Percentiles rank a stretch among this genome's conserved stretches.
phyloP scores from a whole-genome alignment of 1,284 basidiomycete genomes.

The Cryptococcus amylolentus region DNA sequence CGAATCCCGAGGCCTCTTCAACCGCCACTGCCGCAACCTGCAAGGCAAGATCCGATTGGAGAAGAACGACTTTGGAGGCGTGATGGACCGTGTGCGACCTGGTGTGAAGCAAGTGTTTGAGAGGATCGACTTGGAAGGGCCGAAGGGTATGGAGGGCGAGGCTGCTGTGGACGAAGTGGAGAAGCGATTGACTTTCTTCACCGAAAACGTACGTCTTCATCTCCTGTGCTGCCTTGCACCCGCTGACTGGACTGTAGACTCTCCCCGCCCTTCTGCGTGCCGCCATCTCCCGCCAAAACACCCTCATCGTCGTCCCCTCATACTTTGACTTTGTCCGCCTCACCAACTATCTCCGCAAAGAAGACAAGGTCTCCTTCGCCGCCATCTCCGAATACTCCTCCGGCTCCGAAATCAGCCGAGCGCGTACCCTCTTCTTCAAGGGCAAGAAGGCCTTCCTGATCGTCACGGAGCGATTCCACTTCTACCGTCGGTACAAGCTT shows the following conservation, averaged over 20 bases:
- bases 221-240: not conserved
- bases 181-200: conserved; percentile 80
- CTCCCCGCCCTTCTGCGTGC: conserved; percentile 79
- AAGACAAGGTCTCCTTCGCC: conserved; percentile 65
- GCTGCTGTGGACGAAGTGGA: conserved; percentile 79
- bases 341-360: conserved; percentile 77
- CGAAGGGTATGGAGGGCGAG: conserved; percentile 25
- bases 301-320: conserved; percentile 84
- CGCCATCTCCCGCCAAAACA: conserved; percentile 83
- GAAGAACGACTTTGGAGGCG: conserved; percentile 58
- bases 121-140: conserved; percentile 42
- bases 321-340: conserved; percentile 96
- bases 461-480: conserved; percentile 95
- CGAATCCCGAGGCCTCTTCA: conserved; percentile 77
- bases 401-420: conserved; percentile 87
- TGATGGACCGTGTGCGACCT: conserved; percentile 63
- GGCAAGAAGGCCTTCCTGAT: conserved; percentile 83
- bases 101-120: conserved; percentile 70
- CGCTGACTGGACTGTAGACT: conserved; percentile 53
- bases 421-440: conserved; percentile 86
- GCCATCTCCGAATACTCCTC: conserved; percentile 92
- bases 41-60: conserved; percentile 75
- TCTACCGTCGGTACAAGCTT: conserved; percentile 88
- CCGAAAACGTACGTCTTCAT: conserved; percentile 63
- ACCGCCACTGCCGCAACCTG: conserved; percentile 70